Conservation (phyloP, 2,329 filamentous ascomycete genomes). For the Aspergillus quadrilineatus region DNA sequence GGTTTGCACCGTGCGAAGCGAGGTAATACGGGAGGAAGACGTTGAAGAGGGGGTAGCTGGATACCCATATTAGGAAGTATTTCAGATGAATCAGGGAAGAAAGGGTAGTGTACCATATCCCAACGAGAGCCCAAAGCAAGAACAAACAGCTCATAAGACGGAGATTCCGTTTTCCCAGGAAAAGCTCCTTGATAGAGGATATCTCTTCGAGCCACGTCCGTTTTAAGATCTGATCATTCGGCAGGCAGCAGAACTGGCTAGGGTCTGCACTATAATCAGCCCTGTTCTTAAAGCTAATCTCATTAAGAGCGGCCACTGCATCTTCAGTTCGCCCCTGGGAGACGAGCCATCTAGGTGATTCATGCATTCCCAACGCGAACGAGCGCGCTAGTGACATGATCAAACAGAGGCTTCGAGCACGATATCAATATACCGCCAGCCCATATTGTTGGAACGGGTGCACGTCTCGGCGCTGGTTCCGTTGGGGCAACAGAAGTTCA, state of each 20-base stretch:
- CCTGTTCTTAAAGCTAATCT: neutral
- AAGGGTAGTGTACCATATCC: neutral
- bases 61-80: conserved; percentile 17
- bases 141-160: neutral
- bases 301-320: conserved; percentile 44
- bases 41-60: conserved; percentile 67
- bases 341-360: conserved; percentile 59
- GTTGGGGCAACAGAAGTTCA: conserved; percentile 49
- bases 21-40: conserved; percentile 70
- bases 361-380: conserved; percentile 53
- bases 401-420: conserved; percentile 54
- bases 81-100: neutral
- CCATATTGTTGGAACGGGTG: conserved; percentile 53
- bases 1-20: conserved; percentile 56
- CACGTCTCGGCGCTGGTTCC: conserved; percentile 41
- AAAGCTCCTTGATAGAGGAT: neutral
- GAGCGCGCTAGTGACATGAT: conserved; percentile 54
- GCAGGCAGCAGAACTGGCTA: neutral
- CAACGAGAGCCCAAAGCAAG: neutral
- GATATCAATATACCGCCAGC: conserved; percentile 60
- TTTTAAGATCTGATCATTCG: neutral
- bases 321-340: conserved; percentile 54
- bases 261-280: neutral
- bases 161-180: neutral
- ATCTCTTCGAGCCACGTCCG: neutral